phyloP scores from a whole-genome alignment of 768 basidiomycete genomes.

The Leccinum disarticulatum region DNA sequence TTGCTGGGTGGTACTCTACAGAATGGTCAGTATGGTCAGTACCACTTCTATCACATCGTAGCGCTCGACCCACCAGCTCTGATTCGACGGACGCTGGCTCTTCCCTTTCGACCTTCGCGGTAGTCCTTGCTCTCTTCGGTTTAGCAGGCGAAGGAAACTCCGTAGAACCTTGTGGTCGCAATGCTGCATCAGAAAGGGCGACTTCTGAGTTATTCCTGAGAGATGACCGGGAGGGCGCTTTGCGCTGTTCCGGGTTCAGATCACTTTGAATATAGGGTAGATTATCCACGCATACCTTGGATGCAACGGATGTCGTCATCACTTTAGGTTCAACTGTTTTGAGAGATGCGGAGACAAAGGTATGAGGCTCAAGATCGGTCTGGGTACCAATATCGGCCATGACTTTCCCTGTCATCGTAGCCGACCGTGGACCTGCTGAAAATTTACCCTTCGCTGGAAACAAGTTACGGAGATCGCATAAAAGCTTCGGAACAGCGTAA shows the following conservation, averaged over 20 bases:
- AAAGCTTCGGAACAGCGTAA: constrained; percentile 32
- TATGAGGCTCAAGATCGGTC: constrained; percentile 26
- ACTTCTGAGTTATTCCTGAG: constrained; percentile 18
- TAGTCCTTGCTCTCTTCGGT: constrained; percentile 31
- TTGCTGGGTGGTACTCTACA: constrained; percentile 14
- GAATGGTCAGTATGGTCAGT: constrained; percentile 14
- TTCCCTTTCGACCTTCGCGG: constrained; percentile 29
- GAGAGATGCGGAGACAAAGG: constrained; percentile 2
- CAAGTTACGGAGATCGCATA: constrained; percentile 38
- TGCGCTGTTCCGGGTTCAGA: constrained; percentile 27
- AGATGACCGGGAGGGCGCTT: constrained; percentile 25
- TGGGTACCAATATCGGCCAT: constrained; percentile 28
- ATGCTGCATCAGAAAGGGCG: constrained; percentile 10
- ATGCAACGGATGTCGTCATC: constrained; percentile 12
- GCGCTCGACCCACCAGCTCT: constrained; percentile 19
- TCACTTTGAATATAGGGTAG: background rate
- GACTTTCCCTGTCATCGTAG: constrained; percentile 8
- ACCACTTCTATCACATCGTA: background rate
- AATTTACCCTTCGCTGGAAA: constrained; percentile 16
- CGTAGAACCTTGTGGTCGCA: constrained; percentile 13
- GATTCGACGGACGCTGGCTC: constrained; percentile 14
- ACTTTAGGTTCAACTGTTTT: constrained; percentile 24
- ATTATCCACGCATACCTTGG: constrained; percentile 19
- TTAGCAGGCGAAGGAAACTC: constrained; percentile 27
- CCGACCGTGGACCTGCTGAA: background rate